A percentile compares a stretch with the other conserved stretches of the same genome.
Evolutionary conservation across 148 eudicot species (phyloP).

Genomic region (Dysphania ambrosioides): DNA sequence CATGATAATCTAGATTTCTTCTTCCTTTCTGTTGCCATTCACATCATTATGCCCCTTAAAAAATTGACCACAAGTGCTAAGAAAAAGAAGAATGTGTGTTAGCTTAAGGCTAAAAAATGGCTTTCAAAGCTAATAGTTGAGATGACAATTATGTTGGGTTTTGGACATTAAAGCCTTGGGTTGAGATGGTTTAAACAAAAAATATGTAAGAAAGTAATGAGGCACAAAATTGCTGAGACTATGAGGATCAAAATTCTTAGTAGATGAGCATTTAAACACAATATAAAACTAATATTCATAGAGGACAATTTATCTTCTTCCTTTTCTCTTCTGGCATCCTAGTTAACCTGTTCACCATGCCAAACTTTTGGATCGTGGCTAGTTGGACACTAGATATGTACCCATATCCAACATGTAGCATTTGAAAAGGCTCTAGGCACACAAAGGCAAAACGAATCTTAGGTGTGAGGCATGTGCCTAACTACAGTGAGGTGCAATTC

Average conservation of each 20-base stretch:
- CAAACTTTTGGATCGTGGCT: neutral
- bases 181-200: neutral
- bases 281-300: no score
- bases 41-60: neutral
- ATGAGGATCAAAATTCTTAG: neutral
- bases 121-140: no score
- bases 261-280: neutral
- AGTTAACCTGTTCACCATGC: neutral
- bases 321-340: neutral
- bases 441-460: neutral
- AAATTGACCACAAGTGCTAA: neutral
- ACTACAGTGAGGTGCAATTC: neutral
- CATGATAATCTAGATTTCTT: neutral
- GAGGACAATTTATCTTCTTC: neutral
- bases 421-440: neutral
- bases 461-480: no score
- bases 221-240: neutral
- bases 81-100: neutral
- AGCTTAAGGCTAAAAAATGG: neutral
- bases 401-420: neutral
- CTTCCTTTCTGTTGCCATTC: neutral
- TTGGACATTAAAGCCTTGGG: neutral
- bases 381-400: neutral
- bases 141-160: neutral
- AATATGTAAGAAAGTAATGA: neutral